Percentiles rank a stretch among this genome's conserved stretches.
phyloP scores from a whole-genome alignment of 1,284 basidiomycete genomes.

The Leccinum solheimii region DNA sequence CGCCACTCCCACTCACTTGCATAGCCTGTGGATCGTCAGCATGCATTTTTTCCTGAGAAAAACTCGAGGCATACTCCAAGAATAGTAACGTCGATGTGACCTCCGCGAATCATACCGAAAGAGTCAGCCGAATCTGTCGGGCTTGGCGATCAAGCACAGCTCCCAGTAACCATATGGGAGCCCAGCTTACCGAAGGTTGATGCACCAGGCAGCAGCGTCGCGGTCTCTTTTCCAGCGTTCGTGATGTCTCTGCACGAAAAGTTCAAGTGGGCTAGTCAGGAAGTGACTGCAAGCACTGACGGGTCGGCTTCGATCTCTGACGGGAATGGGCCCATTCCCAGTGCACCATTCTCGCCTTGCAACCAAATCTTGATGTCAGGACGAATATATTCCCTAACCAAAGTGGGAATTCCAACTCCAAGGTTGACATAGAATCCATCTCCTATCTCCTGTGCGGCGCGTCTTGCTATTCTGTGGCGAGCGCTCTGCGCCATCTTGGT shows the following conservation, averaged over 20 bases:
- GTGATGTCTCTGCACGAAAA: constrained; percentile 69
- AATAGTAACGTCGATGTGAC: constrained; percentile 92
- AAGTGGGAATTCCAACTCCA: constrained; percentile 86
- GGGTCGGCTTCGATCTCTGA: constrained; percentile 80
- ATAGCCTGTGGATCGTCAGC: constrained; percentile 63
- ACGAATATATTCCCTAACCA: constrained; percentile 80
- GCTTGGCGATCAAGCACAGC: constrained; percentile 13
- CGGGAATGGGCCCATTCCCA: constrained; percentile 93
- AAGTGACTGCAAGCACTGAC: constrained; percentile 45
- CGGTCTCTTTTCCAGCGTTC: constrained; percentile 94
- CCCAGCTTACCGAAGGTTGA: constrained; percentile 71
- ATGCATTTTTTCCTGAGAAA: constrained; percentile 14
- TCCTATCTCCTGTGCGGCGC: constrained; percentile 86
- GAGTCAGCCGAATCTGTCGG: constrained; percentile 76
- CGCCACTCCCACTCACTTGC: constrained; percentile 88
- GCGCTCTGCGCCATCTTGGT: constrained; percentile 49
- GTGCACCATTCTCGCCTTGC: constrained; percentile 91
- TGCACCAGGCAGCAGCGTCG: constrained; percentile 86
- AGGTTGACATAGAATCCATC: constrained; percentile 82
- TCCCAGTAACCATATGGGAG: not conserved
- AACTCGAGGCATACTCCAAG: constrained; percentile 53
- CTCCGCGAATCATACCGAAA: constrained; percentile 93
- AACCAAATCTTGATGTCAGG: constrained; percentile 81
- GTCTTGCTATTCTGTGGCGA: constrained; percentile 80
- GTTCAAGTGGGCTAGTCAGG: not conserved